Base-by-base conservation (phyloP, 2,329 filamentous ascomycete genomes). In the Lachnellula cervina region DNA sequence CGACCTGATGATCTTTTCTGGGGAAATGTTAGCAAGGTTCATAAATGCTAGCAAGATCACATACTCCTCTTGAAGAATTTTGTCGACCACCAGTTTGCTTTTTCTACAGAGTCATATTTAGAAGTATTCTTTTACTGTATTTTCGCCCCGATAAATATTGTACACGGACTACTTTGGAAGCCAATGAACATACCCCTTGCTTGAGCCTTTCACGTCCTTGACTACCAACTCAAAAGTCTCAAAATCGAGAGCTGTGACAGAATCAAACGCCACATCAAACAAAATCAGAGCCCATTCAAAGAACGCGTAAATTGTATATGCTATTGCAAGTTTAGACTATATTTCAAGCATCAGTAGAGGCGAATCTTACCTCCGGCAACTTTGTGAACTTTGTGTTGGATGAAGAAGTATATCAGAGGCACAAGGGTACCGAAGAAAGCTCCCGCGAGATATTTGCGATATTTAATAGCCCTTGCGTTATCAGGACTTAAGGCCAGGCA, bases 161-260 rank as follows among this genome's bases (percentile, higher is more conserved):
- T 79, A 77, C 76, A 81, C 80, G 61, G 64, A 76, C 82, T 92
- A 97, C 78, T 84, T 90, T 66, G 93, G 93, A 82, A 97, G 91
- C 88, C 88, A 88, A 77, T 86, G 84, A 77, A 99, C 94, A 83
- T 99, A 99, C 94, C 93, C 92, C 89, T 93, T 92, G 80, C 89
- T 94, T 70, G 87, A 76, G 62, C 91, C 92, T 77, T 91, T 93
- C 64, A 92, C 81, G 76, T 97, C 93, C 77, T 84, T 90, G 62
- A 99, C 80, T 64, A 91, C 80, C 67, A 99, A 77, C 72, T 97
- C 93, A 69, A 97, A 89, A 53, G 87, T 84, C 60, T 86, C 80
- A 76, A 97, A 99, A 76, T 99, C 94, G 67, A 96, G 77, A 55
- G 90, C 87, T 11, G 94, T 97, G 57, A 97, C 88, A 51, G 94